Conservation (phyloP, 2,329 filamentous ascomycete genomes). For the Magnaporthales sp. region DNA sequence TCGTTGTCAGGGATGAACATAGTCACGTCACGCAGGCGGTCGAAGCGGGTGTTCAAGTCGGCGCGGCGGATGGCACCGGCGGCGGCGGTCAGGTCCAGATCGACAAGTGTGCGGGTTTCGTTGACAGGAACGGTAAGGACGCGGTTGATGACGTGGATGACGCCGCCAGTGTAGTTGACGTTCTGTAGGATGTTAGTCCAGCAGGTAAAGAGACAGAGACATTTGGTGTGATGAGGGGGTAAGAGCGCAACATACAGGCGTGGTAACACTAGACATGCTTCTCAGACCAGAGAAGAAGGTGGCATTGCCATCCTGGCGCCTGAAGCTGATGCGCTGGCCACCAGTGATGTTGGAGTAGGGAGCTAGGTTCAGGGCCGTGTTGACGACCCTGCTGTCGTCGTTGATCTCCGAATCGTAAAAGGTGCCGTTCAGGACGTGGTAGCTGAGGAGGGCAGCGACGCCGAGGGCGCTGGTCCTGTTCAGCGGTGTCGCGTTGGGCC, state of each 20-base stretch:
- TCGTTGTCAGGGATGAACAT: constrained; percentile 56
- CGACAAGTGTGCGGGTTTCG: constrained; percentile 29
- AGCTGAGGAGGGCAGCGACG: constrained; percentile 37
- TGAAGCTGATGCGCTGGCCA: constrained; percentile 46
- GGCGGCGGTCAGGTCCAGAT: constrained; percentile 34
- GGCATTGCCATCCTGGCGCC: constrained; percentile 29
- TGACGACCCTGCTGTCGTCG: constrained; percentile 23
- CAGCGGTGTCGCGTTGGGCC: constrained; percentile 10
- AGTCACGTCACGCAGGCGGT: constrained; percentile 40
- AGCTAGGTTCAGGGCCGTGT: constrained; percentile 36
- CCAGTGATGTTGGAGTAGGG: constrained; percentile 49
- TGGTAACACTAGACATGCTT: constrained; percentile 35
- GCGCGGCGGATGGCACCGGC: constrained; percentile 35
- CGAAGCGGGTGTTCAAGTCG: constrained; percentile 31
- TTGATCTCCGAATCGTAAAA: constrained; percentile 23
- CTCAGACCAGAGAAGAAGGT: constrained; percentile 44
- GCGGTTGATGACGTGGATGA: constrained; percentile 43
- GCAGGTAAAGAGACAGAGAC: not conserved
- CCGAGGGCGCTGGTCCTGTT: constrained; percentile 14
- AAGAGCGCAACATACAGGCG: constrained; percentile 32
- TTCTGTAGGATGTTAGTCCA: constrained; percentile 23
- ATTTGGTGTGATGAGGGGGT: not conserved
- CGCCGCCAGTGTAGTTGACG: constrained; percentile 43
- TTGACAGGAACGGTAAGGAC: constrained; percentile 36
- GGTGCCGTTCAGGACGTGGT: constrained; percentile 50